A percentile compares a stretch with the other conserved stretches of the same genome.
These are phyloP conservation scores for Metschnikowia matae DNA, from an alignment of 805 yeast genomes.

Conservation along the genomic window DNA sequence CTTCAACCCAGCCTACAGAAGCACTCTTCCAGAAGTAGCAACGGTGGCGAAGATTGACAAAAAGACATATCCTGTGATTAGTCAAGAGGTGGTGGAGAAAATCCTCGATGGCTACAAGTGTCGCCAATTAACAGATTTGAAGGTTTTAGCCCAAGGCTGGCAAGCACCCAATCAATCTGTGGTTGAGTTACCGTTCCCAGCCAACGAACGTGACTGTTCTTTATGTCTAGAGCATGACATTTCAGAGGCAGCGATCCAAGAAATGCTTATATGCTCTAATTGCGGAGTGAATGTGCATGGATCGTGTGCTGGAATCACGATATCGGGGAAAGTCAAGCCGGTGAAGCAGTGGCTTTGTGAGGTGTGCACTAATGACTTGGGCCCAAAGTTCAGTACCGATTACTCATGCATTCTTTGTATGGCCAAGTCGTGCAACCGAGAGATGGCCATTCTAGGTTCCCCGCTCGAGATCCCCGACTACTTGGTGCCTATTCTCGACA, in stretches of 20 bases:
- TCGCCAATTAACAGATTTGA: constrained; percentile 28
- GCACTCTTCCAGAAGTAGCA: constrained; percentile 11
- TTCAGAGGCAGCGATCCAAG: constrained; percentile 21
- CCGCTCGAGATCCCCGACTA: constrained; percentile 52
- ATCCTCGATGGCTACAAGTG: constrained; percentile 18
- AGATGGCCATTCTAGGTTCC: constrained; percentile 40
- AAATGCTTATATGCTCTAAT: constrained; percentile 50
- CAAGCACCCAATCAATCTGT: constrained; percentile 13
- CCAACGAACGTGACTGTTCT: constrained; percentile 39
- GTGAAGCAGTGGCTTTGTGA: constrained; percentile 72
- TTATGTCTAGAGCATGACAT: constrained; percentile 48
- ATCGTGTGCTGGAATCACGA: constrained; percentile 56
- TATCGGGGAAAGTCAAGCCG: constrained; percentile 21
- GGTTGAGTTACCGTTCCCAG: constrained; percentile 12
- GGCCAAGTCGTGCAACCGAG: constrained; percentile 48
- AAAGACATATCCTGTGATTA: constrained; percentile 16
- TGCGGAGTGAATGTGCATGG: constrained; percentile 73
- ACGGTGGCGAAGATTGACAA: constrained; percentile 17
- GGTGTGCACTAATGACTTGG: constrained; percentile 64
- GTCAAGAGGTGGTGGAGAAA: constrained; percentile 12
- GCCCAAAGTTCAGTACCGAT: constrained; percentile 53
- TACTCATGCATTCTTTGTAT: constrained; percentile 68
- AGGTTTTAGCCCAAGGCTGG: constrained; percentile 12
- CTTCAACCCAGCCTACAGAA: constrained; percentile 20
- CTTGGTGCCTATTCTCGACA: constrained; percentile 56